Base-by-base conservation (phyloP, 192 early-diverging fungal genomes). In the Linnemannia hyalina region DNA sequence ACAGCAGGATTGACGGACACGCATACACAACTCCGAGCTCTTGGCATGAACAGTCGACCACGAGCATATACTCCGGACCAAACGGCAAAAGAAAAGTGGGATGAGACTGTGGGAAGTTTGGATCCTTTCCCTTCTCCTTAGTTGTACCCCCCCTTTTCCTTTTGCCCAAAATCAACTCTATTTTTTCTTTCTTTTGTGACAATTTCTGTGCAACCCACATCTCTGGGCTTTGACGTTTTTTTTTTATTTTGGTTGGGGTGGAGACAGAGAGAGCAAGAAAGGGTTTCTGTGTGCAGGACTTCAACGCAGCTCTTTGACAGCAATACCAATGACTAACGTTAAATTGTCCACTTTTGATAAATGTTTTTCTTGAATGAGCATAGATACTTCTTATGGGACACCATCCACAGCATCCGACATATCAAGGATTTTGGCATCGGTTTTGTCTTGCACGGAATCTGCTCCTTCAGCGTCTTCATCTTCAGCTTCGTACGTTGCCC, bases 371-470 rank as follows among this genome's bases (percentile, higher is more conserved):
- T 65, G 49, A 22, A 52, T 22, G 11, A 23, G 6, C 11, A 47
- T 82, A 96, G 96, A 23, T 98, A 97, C 88, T 99, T 99, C 90
- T 76, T 97, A 65, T 99, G 98, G 98, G 98, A 99, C 88, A 93
- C 94, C 1, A 72, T 94, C 68, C 85, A 94, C 9, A 94, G 91
- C 11, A 75, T 96, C 65, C 87, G 89, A 74, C 91, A 97, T 77
- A 70, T 94, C 46, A 92, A 92, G 79, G 89, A 94, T 75, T 90
- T 92, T 77, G 97, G 96, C 6, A 46, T 94, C 22, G 96, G 95
- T 16, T 97, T 98, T 88, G 94, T 95, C 38, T 78, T 96, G 32
- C 98, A 99, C 79, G 98, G 94, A 15, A 18, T 95, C 23, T 90
- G 92, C 32, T 95, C 95, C 63, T 94, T 97, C 76, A 81, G 90